Conservation (phyloP, 2,329 filamentous ascomycete genomes). For the Chaetomium sp. region DNA sequence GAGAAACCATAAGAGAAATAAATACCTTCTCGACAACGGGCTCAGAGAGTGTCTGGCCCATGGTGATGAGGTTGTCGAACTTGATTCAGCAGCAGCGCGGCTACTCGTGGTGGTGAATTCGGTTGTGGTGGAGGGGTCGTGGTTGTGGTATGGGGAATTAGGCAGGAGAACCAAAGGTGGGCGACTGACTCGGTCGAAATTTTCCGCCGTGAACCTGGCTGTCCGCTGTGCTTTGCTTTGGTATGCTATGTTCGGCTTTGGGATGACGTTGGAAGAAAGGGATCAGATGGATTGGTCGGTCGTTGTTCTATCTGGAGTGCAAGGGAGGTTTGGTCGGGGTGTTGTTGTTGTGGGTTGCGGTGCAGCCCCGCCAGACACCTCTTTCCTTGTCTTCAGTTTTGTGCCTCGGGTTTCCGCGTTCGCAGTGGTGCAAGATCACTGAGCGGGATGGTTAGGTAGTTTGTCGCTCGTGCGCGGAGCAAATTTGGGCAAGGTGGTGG, state of each 20-base stretch:
- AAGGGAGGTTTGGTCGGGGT: no score
- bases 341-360: background rate
- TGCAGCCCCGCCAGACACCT: constrained; percentile 11
- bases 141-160: constrained; percentile 11
- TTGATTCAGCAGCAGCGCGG: constrained; percentile 26
- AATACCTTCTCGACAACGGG: constrained; percentile 98
- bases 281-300: constrained; percentile 7
- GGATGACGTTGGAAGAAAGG: constrained; percentile 11
- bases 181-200: constrained; percentile 9
- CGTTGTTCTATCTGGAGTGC: background rate
- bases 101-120: constrained; percentile 20
- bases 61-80: constrained; percentile 41
- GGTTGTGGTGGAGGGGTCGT: constrained; percentile 17
- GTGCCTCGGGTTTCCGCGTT: constrained; percentile 8
- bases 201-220: constrained; percentile 2
- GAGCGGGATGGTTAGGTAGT: constrained; percentile 6
- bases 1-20: constrained; percentile 18
- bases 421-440: constrained; percentile 11
- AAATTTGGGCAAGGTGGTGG: constrained; percentile 17
- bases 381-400: constrained; percentile 3
- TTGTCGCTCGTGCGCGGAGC: constrained; percentile 19
- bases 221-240: background rate
- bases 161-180: constrained; percentile 8
- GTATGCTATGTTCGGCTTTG: constrained; percentile 1
- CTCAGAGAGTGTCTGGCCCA: constrained; percentile 99